Percentiles rank a stretch among this genome's conserved stretches.
phyloP scores from a whole-genome alignment of 441 rosid species.

The Kokia cookei region DNA sequence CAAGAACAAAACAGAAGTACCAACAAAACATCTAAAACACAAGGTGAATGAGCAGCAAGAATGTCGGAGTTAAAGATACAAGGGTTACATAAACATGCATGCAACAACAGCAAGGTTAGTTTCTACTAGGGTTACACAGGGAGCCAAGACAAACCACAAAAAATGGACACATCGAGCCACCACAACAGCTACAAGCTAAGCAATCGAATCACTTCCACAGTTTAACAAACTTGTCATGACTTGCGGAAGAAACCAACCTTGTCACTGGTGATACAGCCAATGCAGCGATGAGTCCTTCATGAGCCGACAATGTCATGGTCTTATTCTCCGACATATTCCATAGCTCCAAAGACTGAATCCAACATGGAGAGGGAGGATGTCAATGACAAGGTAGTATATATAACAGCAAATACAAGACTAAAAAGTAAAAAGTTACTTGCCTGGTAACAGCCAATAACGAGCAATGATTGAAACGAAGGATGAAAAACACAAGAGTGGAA shows the following conservation, averaged over 20 bases:
- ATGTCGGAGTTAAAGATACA: background rate
- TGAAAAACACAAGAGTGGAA: conserved; percentile 87
- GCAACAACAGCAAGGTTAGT: conserved; percentile 22
- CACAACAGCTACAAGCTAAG: conserved; percentile 1
- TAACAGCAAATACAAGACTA: background rate
- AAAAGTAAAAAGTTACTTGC: conserved; percentile 26
- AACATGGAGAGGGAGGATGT: background rate
- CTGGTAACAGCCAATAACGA: conserved; percentile 88
- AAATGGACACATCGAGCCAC: conserved; percentile 7
- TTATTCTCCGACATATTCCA: conserved; percentile 87
- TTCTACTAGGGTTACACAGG: conserved; percentile 5
- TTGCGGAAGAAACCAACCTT: conserved; percentile 80
- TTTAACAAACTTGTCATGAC: conserved; percentile 78
- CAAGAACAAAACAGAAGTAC: background rate
- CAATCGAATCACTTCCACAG: conserved; percentile 61
- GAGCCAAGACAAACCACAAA: conserved; percentile 5
- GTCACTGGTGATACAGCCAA: conserved; percentile 64
- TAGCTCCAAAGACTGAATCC: conserved; percentile 67
- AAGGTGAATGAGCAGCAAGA: conserved; percentile 8
- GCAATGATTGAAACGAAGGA: conserved; percentile 65
- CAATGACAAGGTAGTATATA: background rate
- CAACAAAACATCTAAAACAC: background rate
- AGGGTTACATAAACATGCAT: conserved; percentile 3
- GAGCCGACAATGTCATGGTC: conserved; percentile 65
- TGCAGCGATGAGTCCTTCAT: conserved; percentile 64